Evolutionary conservation across 495 filamentous ascomycete species (phyloP).

Genomic region (Talaromyces trachyspermus): DNA sequence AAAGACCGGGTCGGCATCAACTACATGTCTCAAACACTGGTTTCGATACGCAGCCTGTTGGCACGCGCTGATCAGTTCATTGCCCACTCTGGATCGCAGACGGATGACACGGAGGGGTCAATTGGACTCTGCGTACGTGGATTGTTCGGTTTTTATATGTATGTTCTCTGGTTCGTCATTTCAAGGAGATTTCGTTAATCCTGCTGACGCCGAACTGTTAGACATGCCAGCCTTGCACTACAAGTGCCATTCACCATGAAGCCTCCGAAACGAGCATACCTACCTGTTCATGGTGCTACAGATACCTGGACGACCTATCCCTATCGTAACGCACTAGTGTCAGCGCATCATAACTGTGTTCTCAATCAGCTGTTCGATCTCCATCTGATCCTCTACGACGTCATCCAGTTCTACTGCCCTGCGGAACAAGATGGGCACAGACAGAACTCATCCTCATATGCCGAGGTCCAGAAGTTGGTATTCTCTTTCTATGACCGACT

Average conservation of each 20-base stretch:
- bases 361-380: conserved; percentile 9
- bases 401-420: conserved; percentile 8
- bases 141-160: conserved; percentile 6
- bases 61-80: conserved; percentile 5
- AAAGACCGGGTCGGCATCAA: conserved; percentile 6
- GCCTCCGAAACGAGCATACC: conserved; percentile 1
- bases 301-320: conserved; percentile 18
- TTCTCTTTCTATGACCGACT: conserved; percentile 4
- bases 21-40: conserved; percentile 5
- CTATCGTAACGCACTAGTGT: conserved; percentile 2
- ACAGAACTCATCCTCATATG: not conserved
- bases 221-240: conserved; percentile 7
- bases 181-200: not conserved
- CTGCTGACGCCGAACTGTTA: not conserved
- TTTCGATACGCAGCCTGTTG: not conserved
- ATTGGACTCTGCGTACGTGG: conserved; percentile 1
- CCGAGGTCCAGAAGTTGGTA: not conserved
- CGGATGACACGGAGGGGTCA: conserved; percentile 3
- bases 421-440: conserved; percentile 5
- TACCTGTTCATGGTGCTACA: conserved; percentile 9
- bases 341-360: conserved; percentile 14
- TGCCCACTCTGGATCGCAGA: not conserved
- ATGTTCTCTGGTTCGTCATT: not conserved
- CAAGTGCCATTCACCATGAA: conserved; percentile 9
- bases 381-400: conserved; percentile 10